Conservation (phyloP, 2,329 filamentous ascomycete genomes). For the Paecilomyces variotii region DNA sequence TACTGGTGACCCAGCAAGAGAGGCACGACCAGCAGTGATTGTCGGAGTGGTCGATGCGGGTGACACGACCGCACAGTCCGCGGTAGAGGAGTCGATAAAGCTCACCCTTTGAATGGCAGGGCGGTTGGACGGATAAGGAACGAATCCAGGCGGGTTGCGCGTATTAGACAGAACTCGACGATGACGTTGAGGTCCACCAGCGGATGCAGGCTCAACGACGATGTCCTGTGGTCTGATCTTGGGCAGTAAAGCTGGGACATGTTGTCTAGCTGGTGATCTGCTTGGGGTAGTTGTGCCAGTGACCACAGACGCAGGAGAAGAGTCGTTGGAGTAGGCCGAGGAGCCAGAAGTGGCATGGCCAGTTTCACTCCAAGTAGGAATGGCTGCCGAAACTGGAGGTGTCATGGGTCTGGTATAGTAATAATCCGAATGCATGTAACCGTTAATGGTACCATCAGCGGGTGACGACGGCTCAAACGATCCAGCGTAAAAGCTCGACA, state of each 20-base stretch:
- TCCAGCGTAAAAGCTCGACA: not conserved
- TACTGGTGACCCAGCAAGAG: constrained; percentile 58
- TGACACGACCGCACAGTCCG: constrained; percentile 37
- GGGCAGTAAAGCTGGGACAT: constrained; percentile 66
- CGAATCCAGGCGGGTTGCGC: constrained; percentile 43
- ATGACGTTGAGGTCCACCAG: constrained; percentile 48
- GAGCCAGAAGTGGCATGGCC: constrained; percentile 57
- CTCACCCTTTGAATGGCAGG: constrained; percentile 36
- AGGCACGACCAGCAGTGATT: constrained; percentile 21
- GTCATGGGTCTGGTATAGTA: constrained; percentile 38
- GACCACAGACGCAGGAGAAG: constrained; percentile 60
- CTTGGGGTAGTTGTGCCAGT: constrained; percentile 63
- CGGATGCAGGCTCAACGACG: constrained; percentile 53
- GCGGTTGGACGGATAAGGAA: constrained; percentile 40
- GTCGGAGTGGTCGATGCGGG: constrained; percentile 34
- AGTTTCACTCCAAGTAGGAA: constrained; percentile 37
- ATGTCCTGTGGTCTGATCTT: constrained; percentile 84
- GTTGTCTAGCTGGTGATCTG: constrained; percentile 67
- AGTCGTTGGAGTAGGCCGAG: constrained; percentile 60
- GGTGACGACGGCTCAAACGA: not conserved
- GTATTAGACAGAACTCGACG: constrained; percentile 47
- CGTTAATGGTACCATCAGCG: constrained; percentile 2
- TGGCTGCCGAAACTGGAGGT: constrained; percentile 31
- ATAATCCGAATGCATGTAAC: constrained; percentile 35
- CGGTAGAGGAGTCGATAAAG: constrained; percentile 38